These are phyloP conservation scores for Alternaria atra DNA, from an alignment of 2,329 filamentous ascomycete species.

Conservation along the genomic window DNA sequence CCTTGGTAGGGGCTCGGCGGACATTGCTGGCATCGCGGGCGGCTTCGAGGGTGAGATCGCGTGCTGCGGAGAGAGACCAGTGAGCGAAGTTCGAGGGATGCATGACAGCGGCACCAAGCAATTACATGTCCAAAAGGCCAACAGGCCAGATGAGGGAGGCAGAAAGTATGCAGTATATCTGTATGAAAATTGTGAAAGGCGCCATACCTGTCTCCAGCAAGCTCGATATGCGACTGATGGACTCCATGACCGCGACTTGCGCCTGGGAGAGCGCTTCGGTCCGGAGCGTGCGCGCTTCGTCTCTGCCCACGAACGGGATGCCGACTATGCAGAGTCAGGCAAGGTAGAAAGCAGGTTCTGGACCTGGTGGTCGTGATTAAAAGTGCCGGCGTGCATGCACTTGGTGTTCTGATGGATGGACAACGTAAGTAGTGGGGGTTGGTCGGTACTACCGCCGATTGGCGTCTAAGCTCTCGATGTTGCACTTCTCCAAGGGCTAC, in stretches of 20 bases:
- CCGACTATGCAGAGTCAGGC: constrained; percentile 39
- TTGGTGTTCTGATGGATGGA: constrained; percentile 17
- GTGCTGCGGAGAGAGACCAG: constrained; percentile 68
- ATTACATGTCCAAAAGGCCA: constrained; percentile 12
- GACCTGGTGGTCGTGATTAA: constrained; percentile 29
- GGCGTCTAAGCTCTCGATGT: constrained; percentile 1
- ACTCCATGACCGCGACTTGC: constrained; percentile 75
- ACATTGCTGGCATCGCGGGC: constrained; percentile 80
- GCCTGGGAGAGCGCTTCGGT: constrained; percentile 25
- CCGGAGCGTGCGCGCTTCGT: constrained; percentile 21
- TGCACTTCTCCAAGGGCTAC: constrained; percentile 1
- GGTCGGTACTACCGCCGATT: constrained; percentile 16
- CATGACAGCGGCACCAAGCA: constrained; percentile 28
- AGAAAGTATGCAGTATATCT: not conserved
- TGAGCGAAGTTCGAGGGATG: constrained; percentile 52
- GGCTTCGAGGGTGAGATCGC: constrained; percentile 96
- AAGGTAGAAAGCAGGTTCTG: constrained; percentile 29
- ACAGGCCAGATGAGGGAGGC: constrained; percentile 14
- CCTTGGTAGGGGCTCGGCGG: constrained; percentile 65
- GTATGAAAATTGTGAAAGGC: constrained; percentile 16
- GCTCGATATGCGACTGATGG: constrained; percentile 90
- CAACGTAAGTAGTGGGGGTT: constrained; percentile 15
- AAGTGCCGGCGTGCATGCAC: constrained; percentile 35
- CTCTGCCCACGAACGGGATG: constrained; percentile 23
- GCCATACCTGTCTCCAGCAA: constrained; percentile 88